Percentiles rank a stretch among this genome's conserved stretches.
These are phyloP conservation scores for Lithohypha guttulata DNA, from an alignment of 2,329 filamentous ascomycete species.

Conservation along the genomic window DNA sequence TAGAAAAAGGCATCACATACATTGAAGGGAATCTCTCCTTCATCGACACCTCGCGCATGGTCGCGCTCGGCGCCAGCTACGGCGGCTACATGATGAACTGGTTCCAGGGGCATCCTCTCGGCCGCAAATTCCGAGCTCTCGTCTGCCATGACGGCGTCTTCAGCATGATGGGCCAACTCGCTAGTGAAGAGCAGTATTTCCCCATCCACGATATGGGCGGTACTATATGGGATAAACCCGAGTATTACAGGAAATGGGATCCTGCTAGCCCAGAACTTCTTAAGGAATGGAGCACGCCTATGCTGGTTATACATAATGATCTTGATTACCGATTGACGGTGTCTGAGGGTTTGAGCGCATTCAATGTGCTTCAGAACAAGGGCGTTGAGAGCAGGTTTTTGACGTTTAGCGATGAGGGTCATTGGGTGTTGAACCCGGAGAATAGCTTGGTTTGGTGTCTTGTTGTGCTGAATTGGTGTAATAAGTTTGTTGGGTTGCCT, in stretches of 20 bases:
- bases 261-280: conserved; percentile 39
- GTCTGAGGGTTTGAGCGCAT: conserved; percentile 71
- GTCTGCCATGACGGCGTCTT: conserved; percentile 41
- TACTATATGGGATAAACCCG: conserved; percentile 39
- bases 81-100: conserved; percentile 54
- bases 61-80: conserved; percentile 44
- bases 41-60: conserved; percentile 43
- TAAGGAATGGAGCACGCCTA: conserved; percentile 70
- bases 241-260: conserved; percentile 48
- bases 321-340: conserved; percentile 82
- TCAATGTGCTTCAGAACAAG: conserved; percentile 70
- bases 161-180: conserved; percentile 33
- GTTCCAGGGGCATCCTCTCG: conserved; percentile 45
- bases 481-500: conserved; percentile 45
- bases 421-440: conserved; percentile 83
- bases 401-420: conserved; percentile 69
- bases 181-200: conserved; percentile 46
- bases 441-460: conserved; percentile 85
- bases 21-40: conserved; percentile 41
- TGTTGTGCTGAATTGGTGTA: conserved; percentile 70
- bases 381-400: conserved; percentile 67
- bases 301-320: conserved; percentile 82
- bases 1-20: conserved; percentile 43
- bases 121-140: conserved; percentile 46
- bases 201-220: conserved; percentile 43